phyloP scores from a whole-genome alignment of 2,329 filamentous ascomycete genomes.

The Sodiomyces alkalinus region DNA sequence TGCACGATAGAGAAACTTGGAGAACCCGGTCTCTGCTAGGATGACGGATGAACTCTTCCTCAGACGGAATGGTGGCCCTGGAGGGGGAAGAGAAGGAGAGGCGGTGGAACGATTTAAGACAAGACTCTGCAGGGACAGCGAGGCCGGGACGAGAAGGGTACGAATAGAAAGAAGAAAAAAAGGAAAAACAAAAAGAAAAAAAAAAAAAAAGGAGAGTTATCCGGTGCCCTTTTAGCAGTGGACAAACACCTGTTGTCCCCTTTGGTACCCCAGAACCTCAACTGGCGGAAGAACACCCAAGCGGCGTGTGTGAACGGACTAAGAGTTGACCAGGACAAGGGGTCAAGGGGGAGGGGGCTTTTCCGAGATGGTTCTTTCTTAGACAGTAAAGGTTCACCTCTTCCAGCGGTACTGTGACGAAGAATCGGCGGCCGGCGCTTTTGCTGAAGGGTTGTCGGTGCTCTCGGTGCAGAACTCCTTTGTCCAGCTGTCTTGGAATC shows the following conservation, averaged over 20 bases:
- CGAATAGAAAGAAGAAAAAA: no score
- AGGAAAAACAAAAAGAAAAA: no score
- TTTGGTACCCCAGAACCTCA: no score
- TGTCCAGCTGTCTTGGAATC: conserved; percentile 35
- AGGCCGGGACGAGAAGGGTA: conserved; percentile 2
- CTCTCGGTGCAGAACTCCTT: conserved; percentile 31
- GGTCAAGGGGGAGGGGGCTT: conserved; percentile 2
- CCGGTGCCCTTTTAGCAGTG: conserved; percentile 6
- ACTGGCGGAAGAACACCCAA: no score
- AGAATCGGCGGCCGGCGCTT: conserved; percentile 4
- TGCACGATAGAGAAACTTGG: conserved; percentile 1
- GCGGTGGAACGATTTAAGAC: conserved; percentile 15
- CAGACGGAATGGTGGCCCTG: conserved; percentile 8
- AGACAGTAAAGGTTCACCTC: no score
- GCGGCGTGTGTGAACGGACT: background rate
- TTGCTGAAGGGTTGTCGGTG: conserved; percentile 10
- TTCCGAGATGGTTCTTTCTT: conserved; percentile 20
- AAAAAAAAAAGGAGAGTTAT: no score
- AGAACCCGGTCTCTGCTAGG: background rate
- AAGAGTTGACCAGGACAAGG: conserved; percentile 15
- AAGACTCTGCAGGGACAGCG: conserved; percentile 12
- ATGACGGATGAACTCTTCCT: conserved; percentile 4
- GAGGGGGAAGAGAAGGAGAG: conserved; percentile 10
- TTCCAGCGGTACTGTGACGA: no score
- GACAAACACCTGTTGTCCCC: conserved; percentile 2